These are phyloP conservation scores for Aspergillus hancockii DNA, from an alignment of 495 filamentous ascomycete species.

Conservation along the genomic window DNA sequence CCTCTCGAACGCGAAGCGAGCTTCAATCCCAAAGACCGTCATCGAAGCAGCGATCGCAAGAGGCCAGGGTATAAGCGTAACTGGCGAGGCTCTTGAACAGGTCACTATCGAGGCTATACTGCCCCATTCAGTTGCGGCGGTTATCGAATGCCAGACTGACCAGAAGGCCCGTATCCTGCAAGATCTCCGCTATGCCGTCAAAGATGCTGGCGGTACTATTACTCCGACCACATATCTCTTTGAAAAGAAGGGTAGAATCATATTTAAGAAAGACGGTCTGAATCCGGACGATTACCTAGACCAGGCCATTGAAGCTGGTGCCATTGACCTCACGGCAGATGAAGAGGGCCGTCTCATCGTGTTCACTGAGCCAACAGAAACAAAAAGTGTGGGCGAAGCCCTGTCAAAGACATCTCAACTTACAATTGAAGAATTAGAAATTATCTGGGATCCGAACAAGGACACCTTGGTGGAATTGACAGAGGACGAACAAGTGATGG, in stretches of 20 bases:
- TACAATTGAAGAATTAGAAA: slow-evolving; percentile 68
- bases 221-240: slow-evolving; percentile 84
- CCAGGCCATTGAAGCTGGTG: slow-evolving; percentile 81
- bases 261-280: slow-evolving; percentile 63
- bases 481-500: slow-evolving; percentile 52
- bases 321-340: slow-evolving; percentile 74
- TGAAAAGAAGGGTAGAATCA: slow-evolving; percentile 69
- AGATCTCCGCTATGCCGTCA: slow-evolving; percentile 68
- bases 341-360: slow-evolving; percentile 70
- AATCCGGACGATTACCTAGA: slow-evolving; percentile 78
- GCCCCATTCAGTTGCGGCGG: slow-evolving; percentile 71
- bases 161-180: slow-evolving; percentile 70
- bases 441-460: slow-evolving; percentile 81
- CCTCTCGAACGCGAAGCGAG: slow-evolving; percentile 81
- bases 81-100: slow-evolving; percentile 70
- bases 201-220: slow-evolving; percentile 63
- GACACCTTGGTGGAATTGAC: slow-evolving; percentile 68
- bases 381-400: slow-evolving; percentile 61
- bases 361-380: slow-evolving; percentile 71
- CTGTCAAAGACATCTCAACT: slow-evolving; percentile 60
- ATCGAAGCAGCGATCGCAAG: slow-evolving; percentile 85
- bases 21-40: slow-evolving; percentile 74
- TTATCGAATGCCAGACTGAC: slow-evolving; percentile 85
- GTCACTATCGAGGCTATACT: slow-evolving; percentile 82
- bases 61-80: slow-evolving; percentile 77